Evolutionary conservation across 352 stramenopile species (phyloP).

Genomic region (Phytophthora melonis): DNA sequence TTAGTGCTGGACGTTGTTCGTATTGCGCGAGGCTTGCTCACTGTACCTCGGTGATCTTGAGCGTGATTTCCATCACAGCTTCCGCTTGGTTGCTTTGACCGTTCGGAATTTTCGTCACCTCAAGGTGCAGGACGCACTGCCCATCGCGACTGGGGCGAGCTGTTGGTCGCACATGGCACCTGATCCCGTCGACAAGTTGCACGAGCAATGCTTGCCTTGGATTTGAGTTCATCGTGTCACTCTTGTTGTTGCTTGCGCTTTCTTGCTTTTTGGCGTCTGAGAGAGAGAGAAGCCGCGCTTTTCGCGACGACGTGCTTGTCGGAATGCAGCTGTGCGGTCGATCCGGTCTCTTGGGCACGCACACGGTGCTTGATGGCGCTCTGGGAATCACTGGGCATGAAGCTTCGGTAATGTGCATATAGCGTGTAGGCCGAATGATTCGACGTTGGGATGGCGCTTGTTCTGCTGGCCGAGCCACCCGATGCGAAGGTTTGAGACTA

Average conservation of each 20-base stretch:
- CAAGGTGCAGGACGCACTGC: slow-evolving; percentile 34
- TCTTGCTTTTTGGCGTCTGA: slow-evolving; percentile 6
- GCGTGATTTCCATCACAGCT: slow-evolving; percentile 31
- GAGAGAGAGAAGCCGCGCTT: slow-evolving; percentile 26
- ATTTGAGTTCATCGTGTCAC: neutral
- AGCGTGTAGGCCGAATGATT: slow-evolving; percentile 16
- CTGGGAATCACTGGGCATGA: slow-evolving; percentile 24
- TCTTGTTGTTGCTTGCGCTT: slow-evolving; percentile 12
- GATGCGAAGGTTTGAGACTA: slow-evolving; percentile 30
- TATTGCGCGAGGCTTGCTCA: neutral
- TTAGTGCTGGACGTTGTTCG: neutral
- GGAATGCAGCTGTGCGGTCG: slow-evolving; percentile 43
- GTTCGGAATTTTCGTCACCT: slow-evolving; percentile 12
- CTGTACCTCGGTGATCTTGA: slow-evolving; percentile 37
- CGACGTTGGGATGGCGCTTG: slow-evolving; percentile 12
- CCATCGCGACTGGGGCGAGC: slow-evolving; percentile 13
- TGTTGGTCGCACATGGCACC: slow-evolving; percentile 29
- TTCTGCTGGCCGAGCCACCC: neutral
- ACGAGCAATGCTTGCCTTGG: neutral
- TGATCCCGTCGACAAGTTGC: slow-evolving; percentile 25
- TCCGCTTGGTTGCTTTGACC: slow-evolving; percentile 20
- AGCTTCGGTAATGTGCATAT: slow-evolving; percentile 14
- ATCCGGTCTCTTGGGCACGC: slow-evolving; percentile 35
- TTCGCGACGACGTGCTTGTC: slow-evolving; percentile 27
- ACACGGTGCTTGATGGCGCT: slow-evolving; percentile 9